These are phyloP conservation scores for Glebionis coronaria DNA, from an alignment of 129 eudicot species.

Conservation along the genomic window DNA sequence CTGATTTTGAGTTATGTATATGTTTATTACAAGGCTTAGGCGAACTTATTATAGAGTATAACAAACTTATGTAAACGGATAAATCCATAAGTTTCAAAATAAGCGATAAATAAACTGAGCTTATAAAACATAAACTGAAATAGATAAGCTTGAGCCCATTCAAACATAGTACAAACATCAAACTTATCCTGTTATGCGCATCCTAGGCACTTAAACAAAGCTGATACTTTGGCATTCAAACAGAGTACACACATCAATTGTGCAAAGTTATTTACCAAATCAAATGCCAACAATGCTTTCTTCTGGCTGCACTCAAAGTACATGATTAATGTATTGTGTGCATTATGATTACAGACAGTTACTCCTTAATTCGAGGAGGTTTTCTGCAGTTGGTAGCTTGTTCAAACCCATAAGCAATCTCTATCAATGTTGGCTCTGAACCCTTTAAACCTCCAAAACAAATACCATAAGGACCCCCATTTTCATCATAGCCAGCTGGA, in stretches of 20 bases:
- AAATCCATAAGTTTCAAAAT: neutral
- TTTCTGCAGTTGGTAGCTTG: conserved; percentile 56
- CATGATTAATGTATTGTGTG: neutral
- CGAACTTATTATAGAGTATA: neutral
- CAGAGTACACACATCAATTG: no score
- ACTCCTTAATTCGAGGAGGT: conserved; percentile 39
- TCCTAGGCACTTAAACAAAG: no score
- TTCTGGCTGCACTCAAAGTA: no score
- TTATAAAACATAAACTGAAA: no score
- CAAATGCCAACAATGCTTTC: neutral
- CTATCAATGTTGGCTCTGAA: conserved; percentile 60
- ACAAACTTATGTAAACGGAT: neutral
- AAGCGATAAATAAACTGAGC: no score
- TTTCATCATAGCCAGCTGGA: conserved; percentile 59
- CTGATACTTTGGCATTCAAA: no score
- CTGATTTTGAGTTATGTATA: no score
- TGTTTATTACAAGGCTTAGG: no score
- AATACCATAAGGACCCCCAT: conserved; percentile 62
- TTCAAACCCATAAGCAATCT: conserved; percentile 75
- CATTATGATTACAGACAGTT: neutral
- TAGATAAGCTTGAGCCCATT: no score
- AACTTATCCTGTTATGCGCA: no score
- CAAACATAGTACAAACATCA: no score
- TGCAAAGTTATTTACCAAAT: neutral
- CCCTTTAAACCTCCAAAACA: conserved; percentile 68